Percentiles rank a stretch among this genome's conserved stretches.
phyloP scores from a whole-genome alignment of 495 filamentous ascomycete genomes.

The Penicillium bialowiezense region DNA sequence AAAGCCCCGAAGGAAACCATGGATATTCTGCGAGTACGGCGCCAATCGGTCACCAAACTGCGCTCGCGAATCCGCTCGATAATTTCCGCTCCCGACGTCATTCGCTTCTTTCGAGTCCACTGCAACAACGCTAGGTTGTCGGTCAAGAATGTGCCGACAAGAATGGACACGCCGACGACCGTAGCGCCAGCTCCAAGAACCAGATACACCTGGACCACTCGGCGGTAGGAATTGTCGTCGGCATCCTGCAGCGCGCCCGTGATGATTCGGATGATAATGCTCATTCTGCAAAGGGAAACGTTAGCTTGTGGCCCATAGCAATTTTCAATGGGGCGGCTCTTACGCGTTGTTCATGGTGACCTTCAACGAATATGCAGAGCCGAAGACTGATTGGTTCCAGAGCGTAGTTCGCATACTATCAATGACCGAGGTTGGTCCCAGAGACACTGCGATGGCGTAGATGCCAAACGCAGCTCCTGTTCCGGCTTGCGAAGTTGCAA shows the following conservation, averaged over 20 bases:
- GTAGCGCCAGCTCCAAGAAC: constrained; percentile 30
- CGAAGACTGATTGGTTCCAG: constrained; percentile 45
- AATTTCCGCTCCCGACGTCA: constrained; percentile 26
- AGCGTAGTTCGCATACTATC: constrained; percentile 43
- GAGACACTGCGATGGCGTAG: constrained; percentile 37
- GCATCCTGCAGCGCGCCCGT: constrained; percentile 43
- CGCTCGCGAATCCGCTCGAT: constrained; percentile 27
- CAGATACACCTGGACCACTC: constrained; percentile 40
- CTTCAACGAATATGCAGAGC: constrained; percentile 42
- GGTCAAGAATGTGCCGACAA: constrained; percentile 23
- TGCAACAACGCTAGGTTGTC: constrained; percentile 33
- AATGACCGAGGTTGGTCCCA: constrained; percentile 43
- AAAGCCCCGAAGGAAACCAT: constrained; percentile 29
- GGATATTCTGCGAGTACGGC: constrained; percentile 25
- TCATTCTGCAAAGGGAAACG: constrained; percentile 29
- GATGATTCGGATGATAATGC: constrained; percentile 43
- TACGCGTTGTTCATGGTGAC: constrained; percentile 47
- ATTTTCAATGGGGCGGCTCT: background rate
- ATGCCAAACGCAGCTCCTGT: constrained; percentile 44
- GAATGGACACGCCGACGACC: constrained; percentile 27
- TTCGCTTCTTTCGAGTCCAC: constrained; percentile 40
- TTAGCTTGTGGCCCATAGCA: background rate
- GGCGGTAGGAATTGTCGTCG: constrained; percentile 37
- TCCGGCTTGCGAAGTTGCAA: constrained; percentile 27
- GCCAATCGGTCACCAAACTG: constrained; percentile 18